These are phyloP conservation scores for Eucalyptus sp. DNA, from an alignment of 345 rosid species.

Conservation along the genomic window DNA sequence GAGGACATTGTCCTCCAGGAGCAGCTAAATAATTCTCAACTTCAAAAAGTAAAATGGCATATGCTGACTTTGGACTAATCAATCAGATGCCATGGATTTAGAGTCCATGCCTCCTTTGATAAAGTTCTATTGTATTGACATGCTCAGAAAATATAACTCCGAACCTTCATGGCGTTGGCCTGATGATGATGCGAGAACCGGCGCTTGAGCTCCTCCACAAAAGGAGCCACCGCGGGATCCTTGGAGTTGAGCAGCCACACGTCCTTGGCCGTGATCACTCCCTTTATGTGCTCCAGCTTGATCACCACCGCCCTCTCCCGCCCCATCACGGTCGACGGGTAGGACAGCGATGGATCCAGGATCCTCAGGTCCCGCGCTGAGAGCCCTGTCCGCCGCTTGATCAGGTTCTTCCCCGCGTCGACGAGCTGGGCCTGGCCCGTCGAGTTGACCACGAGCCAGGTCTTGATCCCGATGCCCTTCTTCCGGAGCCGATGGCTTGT, in stretches of 20 bases:
- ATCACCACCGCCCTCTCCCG: background rate
- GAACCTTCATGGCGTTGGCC: background rate
- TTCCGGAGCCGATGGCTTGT: background rate
- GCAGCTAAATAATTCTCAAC: background rate
- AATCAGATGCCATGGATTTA: background rate
- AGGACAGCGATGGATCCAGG: background rate
- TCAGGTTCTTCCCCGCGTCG: background rate
- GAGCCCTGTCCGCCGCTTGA: background rate
- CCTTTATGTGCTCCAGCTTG: slow-evolving; percentile 1
- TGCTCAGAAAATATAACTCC: background rate
- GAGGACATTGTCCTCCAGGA: background rate
- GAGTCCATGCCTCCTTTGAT: background rate
- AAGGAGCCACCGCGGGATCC: background rate
- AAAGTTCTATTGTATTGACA: background rate
- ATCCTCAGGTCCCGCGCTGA: background rate
- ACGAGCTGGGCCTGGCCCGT: background rate
- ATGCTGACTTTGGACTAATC: background rate
- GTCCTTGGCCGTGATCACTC: slow-evolving; percentile 2
- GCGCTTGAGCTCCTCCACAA: slow-evolving; percentile 1
- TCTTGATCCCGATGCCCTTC: background rate
- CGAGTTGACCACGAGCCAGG: background rate
- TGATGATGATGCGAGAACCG: background rate
- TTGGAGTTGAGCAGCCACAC: background rate
- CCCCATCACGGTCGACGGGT: background rate
- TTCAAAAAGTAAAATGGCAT: background rate